A percentile compares a stretch with the other conserved stretches of the same genome.
phyloP scores from a whole-genome alignment of 106 monocot species.

The Dioscorea dumetorum region DNA sequence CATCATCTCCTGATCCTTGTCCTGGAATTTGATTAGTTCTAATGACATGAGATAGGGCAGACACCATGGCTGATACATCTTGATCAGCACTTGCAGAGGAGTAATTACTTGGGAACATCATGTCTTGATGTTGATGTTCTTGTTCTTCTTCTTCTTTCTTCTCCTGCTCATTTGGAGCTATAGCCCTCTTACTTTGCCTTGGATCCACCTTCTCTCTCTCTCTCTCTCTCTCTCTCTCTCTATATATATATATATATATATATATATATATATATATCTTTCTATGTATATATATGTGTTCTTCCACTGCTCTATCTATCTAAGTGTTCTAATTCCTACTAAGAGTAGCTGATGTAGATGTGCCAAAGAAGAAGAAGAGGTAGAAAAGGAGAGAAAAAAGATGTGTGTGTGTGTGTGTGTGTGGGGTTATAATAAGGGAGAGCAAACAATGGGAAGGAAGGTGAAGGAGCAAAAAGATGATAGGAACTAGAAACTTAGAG shows the following conservation, averaged over 20 bases:
- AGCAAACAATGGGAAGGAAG: no score
- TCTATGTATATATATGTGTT: no score
- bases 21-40: conserved; percentile 5
- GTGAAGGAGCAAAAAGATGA: no score
- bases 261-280: no score
- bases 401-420: no score
- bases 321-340: background rate
- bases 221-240: no score
- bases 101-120: conserved; percentile 9
- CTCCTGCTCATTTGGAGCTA: conserved; percentile 22
- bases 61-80: conserved; percentile 64
- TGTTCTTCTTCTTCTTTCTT: conserved; percentile 44
- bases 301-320: background rate
- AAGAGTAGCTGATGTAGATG: no score
- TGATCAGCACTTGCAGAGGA: conserved; percentile 30
- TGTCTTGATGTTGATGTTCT: conserved; percentile 14
- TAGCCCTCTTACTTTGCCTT: conserved; percentile 62
- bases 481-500: no score
- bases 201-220: conserved; percentile 63
- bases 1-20: background rate
- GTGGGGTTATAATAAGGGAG: no score
- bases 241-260: no score
- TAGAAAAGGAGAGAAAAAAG: no score
- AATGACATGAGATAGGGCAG: conserved; percentile 56
- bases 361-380: no score